phyloP scores from a whole-genome alignment of 73 alveolate species.

The Paramecium caudatum region DNA sequence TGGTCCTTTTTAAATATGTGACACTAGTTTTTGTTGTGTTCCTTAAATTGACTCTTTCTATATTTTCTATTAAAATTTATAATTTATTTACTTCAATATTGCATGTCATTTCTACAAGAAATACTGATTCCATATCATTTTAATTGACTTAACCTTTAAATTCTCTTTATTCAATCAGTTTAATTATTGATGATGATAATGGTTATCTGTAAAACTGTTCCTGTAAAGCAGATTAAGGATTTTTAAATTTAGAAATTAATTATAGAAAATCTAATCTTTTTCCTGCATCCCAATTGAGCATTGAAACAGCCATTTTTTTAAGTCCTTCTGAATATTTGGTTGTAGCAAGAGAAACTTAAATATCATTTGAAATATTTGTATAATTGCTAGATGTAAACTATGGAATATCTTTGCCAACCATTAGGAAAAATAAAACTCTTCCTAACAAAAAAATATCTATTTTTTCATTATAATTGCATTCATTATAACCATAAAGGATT shows the following conservation, averaged over 20 bases:
- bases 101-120: too few relatives aligned
- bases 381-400: background rate
- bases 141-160: too few relatives aligned
- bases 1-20: too few relatives aligned
- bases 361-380: background rate
- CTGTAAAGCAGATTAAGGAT: background rate
- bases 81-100: too few relatives aligned
- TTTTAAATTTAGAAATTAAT: background rate
- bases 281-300: background rate
- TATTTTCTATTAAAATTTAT: too few relatives aligned
- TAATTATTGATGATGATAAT: background rate
- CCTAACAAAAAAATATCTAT: constrained; percentile 34
- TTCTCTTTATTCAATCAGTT: background rate
- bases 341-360: background rate
- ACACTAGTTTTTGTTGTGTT: too few relatives aligned
- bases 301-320: background rate
- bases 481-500: background rate
- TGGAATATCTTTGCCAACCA: background rate
- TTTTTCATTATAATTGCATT: background rate
- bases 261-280: background rate
- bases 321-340: background rate
- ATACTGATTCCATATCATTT: too few relatives aligned
- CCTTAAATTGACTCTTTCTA: too few relatives aligned
- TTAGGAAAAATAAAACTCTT: constrained; percentile 2
- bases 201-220: background rate